Evolutionary conservation across 176 grass and related monocot genomes (phyloP).

Genomic region (Bolboschoenus planiculmis): DNA sequence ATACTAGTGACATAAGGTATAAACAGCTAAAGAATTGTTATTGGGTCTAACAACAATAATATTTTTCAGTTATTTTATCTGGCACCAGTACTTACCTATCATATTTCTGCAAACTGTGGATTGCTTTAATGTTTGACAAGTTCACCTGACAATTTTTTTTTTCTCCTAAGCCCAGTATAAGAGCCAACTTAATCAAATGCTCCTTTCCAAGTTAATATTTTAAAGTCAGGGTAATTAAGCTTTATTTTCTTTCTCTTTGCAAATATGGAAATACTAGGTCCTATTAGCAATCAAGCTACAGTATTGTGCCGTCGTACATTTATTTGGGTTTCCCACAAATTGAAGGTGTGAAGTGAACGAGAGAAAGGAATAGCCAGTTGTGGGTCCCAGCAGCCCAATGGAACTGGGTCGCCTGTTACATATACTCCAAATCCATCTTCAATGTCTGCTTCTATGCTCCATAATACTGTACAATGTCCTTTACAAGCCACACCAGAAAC

Average conservation of each 20-base stretch:
- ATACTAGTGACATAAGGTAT: no score
- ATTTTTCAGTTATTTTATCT: neutral
- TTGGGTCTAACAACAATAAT: neutral
- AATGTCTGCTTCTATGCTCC: slow-evolving; percentile 75
- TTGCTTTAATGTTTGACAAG: neutral
- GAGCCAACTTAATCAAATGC: no score
- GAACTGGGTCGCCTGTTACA: slow-evolving; percentile 72
- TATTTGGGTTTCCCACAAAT: slow-evolving; percentile 67
- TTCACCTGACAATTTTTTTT: neutral
- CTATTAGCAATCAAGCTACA: neutral
- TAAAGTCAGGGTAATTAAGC: neutral
- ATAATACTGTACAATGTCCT: slow-evolving; percentile 75
- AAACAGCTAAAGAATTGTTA: neutral
- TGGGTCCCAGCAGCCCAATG: slow-evolving; percentile 81
- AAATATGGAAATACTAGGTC: slow-evolving; percentile 8
- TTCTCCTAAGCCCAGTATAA: no score
- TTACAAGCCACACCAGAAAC: slow-evolving; percentile 48
- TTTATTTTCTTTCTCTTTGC: neutral
- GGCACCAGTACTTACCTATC: no score
- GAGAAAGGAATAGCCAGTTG: slow-evolving; percentile 68
- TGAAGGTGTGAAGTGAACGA: slow-evolving; percentile 41
- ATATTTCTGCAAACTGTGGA: neutral
- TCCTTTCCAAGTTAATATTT: neutral
- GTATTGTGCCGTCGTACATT: slow-evolving; percentile 37
- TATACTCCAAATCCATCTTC: slow-evolving; percentile 57